phyloP scores from a whole-genome alignment of 805 yeast genomes.

The Teunomyces tritomae region DNA sequence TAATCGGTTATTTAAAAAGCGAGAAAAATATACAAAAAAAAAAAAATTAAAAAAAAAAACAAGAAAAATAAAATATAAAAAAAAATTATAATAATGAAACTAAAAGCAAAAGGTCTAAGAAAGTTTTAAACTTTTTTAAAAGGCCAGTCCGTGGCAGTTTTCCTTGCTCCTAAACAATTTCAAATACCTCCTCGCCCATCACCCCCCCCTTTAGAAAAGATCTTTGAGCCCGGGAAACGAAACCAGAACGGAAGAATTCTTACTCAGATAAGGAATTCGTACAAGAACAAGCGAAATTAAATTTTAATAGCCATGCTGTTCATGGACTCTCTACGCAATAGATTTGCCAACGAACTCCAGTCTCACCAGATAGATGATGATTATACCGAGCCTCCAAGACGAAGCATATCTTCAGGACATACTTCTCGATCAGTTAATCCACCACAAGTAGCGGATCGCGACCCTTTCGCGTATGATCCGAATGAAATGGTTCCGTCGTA shows the following conservation, averaged over 20 bases:
- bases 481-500: conserved; percentile 40
- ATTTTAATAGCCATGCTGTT: conserved; percentile 16
- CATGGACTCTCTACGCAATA: conserved; percentile 22
- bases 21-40: neutral
- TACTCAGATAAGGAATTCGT: neutral
- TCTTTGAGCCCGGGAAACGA: too few relatives aligned
- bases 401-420: neutral
- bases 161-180: neutral
- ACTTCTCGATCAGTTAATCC: neutral
- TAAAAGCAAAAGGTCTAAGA: neutral
- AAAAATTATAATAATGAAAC: neutral
- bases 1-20: neutral
- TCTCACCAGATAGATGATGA: conserved; percentile 35
- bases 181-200: neutral
- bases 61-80: neutral
- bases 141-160: neutral
- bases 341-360: conserved; percentile 25
- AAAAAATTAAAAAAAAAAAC: neutral
- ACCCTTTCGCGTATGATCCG: conserved; percentile 19
- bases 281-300: neutral
- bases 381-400: conserved; percentile 18
- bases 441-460: neutral
- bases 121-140: neutral
- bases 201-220: too few relatives aligned
- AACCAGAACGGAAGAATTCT: neutral